Percentiles rank a stretch among this genome's conserved stretches.
These are phyloP conservation scores for Coemansia sp. DNA, from an alignment of 192 early-diverging fungal genomes.

Conservation along the genomic window DNA sequence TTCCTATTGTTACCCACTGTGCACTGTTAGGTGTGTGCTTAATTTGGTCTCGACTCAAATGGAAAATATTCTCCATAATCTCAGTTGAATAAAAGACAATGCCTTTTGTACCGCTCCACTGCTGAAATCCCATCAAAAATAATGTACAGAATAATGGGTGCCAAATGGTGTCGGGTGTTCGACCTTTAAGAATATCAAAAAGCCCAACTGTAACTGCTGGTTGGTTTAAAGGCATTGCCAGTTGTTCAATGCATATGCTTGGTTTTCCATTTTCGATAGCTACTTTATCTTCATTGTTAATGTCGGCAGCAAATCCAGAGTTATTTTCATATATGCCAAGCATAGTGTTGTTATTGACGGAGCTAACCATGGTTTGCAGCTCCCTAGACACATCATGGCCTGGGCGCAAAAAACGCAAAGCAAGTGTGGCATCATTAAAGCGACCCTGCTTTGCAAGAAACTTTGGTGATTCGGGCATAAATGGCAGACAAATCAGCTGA, in stretches of 20 bases:
- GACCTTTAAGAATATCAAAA: slow-evolving; percentile 41
- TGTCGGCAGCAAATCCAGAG: slow-evolving; percentile 10
- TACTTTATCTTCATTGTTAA: slow-evolving; percentile 5
- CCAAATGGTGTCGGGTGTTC: slow-evolving; percentile 54
- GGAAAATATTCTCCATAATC: slow-evolving; percentile 63
- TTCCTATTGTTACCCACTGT: slow-evolving; percentile 46
- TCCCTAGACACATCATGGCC: slow-evolving; percentile 55
- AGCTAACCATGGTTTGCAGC: slow-evolving; percentile 54
- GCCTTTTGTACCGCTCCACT: slow-evolving; percentile 81
- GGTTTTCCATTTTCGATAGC: background rate
- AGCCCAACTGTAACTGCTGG: slow-evolving; percentile 16
- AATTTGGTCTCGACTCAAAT: slow-evolving; percentile 38
- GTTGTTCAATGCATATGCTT: background rate
- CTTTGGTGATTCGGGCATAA: slow-evolving; percentile 75
- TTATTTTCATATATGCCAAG: background rate
- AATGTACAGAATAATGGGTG: slow-evolving; percentile 62
- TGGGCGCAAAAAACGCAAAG: slow-evolving; percentile 58
- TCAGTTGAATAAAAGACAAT: slow-evolving; percentile 82
- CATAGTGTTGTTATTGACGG: background rate
- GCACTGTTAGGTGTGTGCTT: slow-evolving; percentile 44
- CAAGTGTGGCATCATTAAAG: slow-evolving; percentile 48
- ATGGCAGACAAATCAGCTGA: slow-evolving; percentile 56
- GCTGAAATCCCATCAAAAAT: slow-evolving; percentile 72
- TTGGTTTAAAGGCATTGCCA: too few relatives aligned
- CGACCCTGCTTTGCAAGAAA: slow-evolving; percentile 59